Evolutionary conservation across 108 stramenopile genomes (phyloP).

Genomic region (Nitzschia sp.): DNA sequence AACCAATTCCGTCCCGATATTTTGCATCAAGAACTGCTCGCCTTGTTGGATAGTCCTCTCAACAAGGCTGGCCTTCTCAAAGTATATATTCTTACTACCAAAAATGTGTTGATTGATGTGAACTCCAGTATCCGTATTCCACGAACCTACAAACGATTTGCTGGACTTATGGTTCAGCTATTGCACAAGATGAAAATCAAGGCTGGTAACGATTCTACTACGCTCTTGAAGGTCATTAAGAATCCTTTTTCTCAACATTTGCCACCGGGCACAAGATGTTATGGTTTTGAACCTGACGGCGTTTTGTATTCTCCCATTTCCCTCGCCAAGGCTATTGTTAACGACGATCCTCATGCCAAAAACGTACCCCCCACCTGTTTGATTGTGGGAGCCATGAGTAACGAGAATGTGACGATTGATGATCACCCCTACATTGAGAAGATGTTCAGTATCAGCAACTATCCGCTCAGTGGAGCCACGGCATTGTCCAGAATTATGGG

Average conservation of each 20-base stretch:
- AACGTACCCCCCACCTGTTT: constrained; percentile 78
- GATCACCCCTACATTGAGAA: constrained; percentile 96
- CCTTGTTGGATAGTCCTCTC: constrained; percentile 93
- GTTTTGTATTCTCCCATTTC: constrained; percentile 81
- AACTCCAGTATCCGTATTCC: constrained; percentile 92
- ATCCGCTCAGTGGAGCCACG: constrained; percentile 92
- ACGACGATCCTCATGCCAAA: constrained; percentile 41
- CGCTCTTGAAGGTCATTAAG: constrained; percentile 96
- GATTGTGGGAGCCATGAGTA: constrained; percentile 95
- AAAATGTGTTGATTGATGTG: constrained; percentile 95
- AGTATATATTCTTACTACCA: constrained; percentile 89
- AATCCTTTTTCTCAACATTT: constrained; percentile 96
- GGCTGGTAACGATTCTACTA: constrained; percentile 86
- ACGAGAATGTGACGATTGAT: constrained; percentile 87
- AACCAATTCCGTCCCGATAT: constrained; percentile 95
- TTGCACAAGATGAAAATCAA: constrained; percentile 99
- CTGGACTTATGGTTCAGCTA: constrained; percentile 92
- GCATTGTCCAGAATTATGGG: constrained; percentile 89
- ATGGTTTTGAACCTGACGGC: constrained; percentile 84
- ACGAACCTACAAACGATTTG: constrained; percentile 96
- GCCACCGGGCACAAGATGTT: constrained; percentile 88
- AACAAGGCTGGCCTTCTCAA: constrained; percentile 95
- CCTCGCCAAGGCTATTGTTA: constrained; percentile 78
- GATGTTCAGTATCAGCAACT: constrained; percentile 91
- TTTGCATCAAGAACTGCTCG: constrained; percentile 96